Percentiles rank a stretch among this genome's conserved stretches.
These are phyloP conservation scores for Diaporthe sp. DNA, from an alignment of 2,329 filamentous ascomycete species.

Conservation along the genomic window DNA sequence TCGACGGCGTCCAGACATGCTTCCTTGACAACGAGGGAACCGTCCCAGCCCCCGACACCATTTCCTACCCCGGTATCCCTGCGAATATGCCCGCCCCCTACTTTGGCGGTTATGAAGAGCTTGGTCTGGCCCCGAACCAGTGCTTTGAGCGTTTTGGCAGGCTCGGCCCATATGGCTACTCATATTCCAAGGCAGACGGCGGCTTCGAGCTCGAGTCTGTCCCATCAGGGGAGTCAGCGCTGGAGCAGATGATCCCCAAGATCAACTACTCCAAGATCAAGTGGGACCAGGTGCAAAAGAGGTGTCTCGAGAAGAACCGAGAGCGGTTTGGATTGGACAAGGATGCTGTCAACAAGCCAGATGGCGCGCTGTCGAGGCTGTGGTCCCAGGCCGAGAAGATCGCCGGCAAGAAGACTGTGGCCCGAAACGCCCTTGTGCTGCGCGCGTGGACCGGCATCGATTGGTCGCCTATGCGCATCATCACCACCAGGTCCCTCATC, in stretches of 20 bases:
- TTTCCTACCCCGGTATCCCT: conserved; percentile 72
- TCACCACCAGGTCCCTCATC: conserved; percentile 83
- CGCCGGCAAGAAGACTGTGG: conserved; percentile 39
- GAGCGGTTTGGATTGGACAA: conserved; percentile 68
- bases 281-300: conserved; percentile 79
- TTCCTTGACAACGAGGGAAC: conserved; percentile 65
- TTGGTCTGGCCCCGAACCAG: conserved; percentile 73
- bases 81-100: conserved; percentile 70
- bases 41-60: conserved; percentile 65
- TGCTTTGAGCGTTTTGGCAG: conserved; percentile 80
- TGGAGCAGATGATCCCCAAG: conserved; percentile 59
- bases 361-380: conserved; percentile 34
- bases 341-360: conserved; percentile 28
- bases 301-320: conserved; percentile 76
- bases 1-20: conserved; percentile 53
- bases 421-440: conserved; percentile 80
- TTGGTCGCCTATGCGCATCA: conserved; percentile 84
- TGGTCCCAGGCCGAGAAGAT: conserved; percentile 40
- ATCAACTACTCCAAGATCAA: conserved; percentile 74
- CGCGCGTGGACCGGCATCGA: conserved; percentile 81
- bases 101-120: conserved; percentile 73
- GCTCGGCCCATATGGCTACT: conserved; percentile 76
- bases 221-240: conserved; percentile 70
- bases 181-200: conserved; percentile 73
- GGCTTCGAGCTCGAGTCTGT: conserved; percentile 72